Percentiles rank a stretch among this genome's conserved stretches.
These are phyloP conservation scores for Xylaria scruposa DNA, from an alignment of 495 filamentous ascomycete genomes.

Conservation along the genomic window DNA sequence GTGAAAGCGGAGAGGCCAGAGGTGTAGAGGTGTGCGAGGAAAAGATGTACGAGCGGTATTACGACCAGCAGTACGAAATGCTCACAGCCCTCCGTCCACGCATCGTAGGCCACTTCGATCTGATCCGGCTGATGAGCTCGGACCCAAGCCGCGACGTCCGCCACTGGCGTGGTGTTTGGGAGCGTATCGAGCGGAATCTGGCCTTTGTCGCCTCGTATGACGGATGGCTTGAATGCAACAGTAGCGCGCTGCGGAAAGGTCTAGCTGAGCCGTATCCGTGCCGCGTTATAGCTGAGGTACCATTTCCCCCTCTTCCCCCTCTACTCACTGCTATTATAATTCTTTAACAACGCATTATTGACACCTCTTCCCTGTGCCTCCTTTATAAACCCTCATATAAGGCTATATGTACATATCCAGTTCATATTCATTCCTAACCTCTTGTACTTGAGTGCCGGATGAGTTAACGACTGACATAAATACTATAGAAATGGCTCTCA, in stretches of 20 bases:
- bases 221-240: constrained; percentile 88
- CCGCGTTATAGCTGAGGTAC: constrained; percentile 71
- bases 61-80: constrained; percentile 86
- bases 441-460: neutral
- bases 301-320: neutral
- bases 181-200: constrained; percentile 74
- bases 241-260: constrained; percentile 84
- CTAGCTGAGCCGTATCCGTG: constrained; percentile 89
- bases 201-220: constrained; percentile 71
- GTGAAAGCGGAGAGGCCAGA: neutral
- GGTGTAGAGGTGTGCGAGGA: constrained; percentile 62
- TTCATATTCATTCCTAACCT: neutral
- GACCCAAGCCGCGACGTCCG: constrained; percentile 65
- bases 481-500: constrained; percentile 42
- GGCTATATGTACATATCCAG: neutral
- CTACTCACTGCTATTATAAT: neutral
- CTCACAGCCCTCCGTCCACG: constrained; percentile 72
- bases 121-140: constrained; percentile 80
- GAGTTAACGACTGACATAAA: neutral
- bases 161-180: constrained; percentile 68
- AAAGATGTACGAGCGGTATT: constrained; percentile 77
- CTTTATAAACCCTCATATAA: neutral
- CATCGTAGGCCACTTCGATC: constrained; percentile 92
- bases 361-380: neutral
- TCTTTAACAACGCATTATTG: neutral